These are phyloP conservation scores for Suillus ampliporus DNA, from an alignment of 768 basidiomycete genomes.

Conservation along the genomic window DNA sequence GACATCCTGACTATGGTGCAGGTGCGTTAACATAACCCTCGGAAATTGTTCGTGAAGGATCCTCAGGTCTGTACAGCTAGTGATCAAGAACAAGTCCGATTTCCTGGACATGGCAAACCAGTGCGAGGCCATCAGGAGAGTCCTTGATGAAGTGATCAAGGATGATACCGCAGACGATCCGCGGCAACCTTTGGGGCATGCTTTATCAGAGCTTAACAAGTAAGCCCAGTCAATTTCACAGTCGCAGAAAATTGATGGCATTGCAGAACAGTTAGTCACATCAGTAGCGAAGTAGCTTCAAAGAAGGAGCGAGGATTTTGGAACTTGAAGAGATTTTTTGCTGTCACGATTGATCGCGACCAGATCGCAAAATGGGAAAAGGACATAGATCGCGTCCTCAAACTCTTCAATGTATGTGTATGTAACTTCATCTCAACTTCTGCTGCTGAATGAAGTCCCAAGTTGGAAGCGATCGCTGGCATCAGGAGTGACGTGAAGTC, in stretches of 20 bases:
- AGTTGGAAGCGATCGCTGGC: too few species aligned
- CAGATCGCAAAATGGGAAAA: background rate
- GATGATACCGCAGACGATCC: background rate
- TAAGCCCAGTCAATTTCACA: background rate
- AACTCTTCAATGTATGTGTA: background rate
- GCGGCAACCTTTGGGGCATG: background rate
- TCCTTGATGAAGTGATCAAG: background rate
- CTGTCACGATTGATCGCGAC: background rate
- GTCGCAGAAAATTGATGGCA: too few species aligned
- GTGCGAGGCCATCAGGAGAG: background rate
- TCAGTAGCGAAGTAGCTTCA: background rate
- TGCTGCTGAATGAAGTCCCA: too few species aligned
- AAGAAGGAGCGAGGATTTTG: background rate
- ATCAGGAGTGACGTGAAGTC: too few species aligned
- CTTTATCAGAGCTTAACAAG: background rate
- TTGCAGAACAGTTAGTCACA: background rate
- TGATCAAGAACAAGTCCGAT: background rate
- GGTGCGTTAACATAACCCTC: background rate
- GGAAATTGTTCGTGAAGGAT: background rate
- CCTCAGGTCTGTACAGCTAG: background rate
- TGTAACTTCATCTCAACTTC: background rate
- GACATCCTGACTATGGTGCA: background rate
- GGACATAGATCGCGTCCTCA: background rate
- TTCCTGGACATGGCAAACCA: background rate
- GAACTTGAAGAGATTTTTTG: background rate